These are phyloP conservation scores for Ramichloridium luteum DNA, from an alignment of 2,329 filamentous ascomycete species.

Conservation along the genomic window DNA sequence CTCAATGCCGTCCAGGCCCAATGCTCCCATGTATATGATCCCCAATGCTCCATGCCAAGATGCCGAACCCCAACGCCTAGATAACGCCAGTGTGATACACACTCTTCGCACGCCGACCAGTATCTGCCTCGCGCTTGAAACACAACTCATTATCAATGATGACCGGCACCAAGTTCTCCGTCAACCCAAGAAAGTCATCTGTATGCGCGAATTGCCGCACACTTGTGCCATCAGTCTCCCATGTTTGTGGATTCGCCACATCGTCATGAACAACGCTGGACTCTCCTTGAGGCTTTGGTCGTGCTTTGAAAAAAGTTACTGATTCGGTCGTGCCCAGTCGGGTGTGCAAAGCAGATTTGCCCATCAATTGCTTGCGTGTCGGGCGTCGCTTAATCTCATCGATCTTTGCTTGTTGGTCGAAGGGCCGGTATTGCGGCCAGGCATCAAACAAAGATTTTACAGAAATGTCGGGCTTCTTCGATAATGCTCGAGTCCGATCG, in stretches of 20 bases:
- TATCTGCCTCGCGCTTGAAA: constrained; percentile 1
- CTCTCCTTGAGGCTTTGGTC: background rate
- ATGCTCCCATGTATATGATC: no score
- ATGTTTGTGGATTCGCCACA: background rate
- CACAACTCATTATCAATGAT: constrained; percentile 5
- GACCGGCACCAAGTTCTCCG: constrained; percentile 7
- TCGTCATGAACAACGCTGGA: background rate
- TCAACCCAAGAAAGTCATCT: constrained; percentile 9
- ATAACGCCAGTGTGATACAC: background rate
- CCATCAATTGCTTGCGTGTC: constrained; percentile 25
- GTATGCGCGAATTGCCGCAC: constrained; percentile 4
- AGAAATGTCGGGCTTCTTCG: no score
- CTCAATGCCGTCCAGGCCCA: no score
- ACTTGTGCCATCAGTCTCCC: background rate
- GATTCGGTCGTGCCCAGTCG: constrained; percentile 3
- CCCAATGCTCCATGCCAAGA: no score
- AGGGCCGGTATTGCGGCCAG: constrained; percentile 16
- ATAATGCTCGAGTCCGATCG: no score
- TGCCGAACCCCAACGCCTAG: background rate
- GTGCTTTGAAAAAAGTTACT: background rate
- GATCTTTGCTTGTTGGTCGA: constrained; percentile 42
- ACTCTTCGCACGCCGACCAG: background rate
- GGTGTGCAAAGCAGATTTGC: constrained; percentile 9
- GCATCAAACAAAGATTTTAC: constrained; percentile 11
- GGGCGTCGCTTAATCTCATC: constrained; percentile 38